Conservation (phyloP, 1,284 basidiomycete genomes). For the Rhizoctonia solani region DNA sequence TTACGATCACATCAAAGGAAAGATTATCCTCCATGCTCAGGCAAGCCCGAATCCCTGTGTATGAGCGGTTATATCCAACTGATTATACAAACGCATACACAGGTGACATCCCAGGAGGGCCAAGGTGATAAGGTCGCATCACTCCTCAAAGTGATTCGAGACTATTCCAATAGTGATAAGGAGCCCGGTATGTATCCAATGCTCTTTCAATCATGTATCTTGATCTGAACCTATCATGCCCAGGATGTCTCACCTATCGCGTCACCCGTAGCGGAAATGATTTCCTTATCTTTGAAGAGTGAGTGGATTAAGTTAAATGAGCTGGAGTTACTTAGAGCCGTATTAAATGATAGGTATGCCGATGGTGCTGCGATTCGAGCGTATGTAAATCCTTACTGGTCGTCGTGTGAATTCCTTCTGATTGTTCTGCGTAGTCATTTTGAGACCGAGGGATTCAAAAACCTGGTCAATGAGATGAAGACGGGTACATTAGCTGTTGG, state of each 20-base stretch:
- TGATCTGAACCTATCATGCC: background rate
- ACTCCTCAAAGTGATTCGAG: background rate
- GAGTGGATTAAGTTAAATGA: background rate
- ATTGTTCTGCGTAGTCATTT: background rate
- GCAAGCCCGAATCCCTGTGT: background rate
- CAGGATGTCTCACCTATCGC: background rate
- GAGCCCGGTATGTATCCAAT: background rate
- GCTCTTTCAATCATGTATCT: background rate
- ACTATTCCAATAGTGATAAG: background rate
- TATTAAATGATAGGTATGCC: background rate
- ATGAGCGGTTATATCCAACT: background rate
- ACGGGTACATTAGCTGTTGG: background rate
- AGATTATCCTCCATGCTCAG: conserved; percentile 5
- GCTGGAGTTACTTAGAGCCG: background rate
- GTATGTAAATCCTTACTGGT: background rate
- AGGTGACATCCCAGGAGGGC: conserved; percentile 1
- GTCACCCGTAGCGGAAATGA: conserved; percentile 1
- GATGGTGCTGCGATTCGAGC: background rate
- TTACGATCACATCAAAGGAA: conserved; percentile 6
- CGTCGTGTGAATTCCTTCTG: background rate
- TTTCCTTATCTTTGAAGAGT: conserved; percentile 12
- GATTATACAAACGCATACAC: too few relatives aligned
- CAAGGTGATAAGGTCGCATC: background rate
- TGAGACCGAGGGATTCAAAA: background rate
- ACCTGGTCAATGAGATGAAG: background rate